phyloP scores from a whole-genome alignment of 768 basidiomycete genomes.

The Panellus pusillus region DNA sequence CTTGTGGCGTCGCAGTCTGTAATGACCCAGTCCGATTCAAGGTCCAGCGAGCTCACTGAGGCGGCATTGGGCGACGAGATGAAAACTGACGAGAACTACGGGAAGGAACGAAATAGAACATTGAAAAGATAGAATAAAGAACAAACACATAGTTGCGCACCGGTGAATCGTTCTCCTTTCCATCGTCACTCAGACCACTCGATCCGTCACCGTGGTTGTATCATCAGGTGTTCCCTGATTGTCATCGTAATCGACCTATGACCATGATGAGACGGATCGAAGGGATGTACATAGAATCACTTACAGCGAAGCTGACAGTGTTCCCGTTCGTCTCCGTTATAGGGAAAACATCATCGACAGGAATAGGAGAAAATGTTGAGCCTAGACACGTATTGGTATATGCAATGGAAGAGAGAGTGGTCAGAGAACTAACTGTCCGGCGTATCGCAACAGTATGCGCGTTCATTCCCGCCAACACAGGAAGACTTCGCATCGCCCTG shows the following conservation, averaged over 20 bases:
- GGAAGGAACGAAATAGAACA: no score
- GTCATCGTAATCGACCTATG: constrained; percentile 21
- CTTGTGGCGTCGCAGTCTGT: constrained; percentile 20
- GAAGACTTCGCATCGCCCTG: constrained; percentile 23
- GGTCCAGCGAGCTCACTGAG: constrained; percentile 24
- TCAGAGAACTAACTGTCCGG: constrained; percentile 8
- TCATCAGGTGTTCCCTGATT: constrained; percentile 1
- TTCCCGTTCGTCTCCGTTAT: no score
- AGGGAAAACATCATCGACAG: no score
- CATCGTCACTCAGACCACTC: constrained; percentile 8
- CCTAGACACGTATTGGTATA: no score
- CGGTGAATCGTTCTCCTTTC: constrained; percentile 7
- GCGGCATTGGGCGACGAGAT: constrained; percentile 27
- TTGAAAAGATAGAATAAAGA: not conserved
- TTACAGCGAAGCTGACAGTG: not conserved
- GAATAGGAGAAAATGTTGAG: no score
- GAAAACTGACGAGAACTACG: constrained; percentile 26
- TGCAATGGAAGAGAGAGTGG: not conserved
- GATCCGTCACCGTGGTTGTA: not conserved
- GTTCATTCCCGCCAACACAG: constrained; percentile 15
- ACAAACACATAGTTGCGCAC: not conserved
- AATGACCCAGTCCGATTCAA: constrained; percentile 26
- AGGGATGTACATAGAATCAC: not conserved
- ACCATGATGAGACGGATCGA: constrained; percentile 2
- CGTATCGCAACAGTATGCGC: constrained; percentile 23